These are phyloP conservation scores for Brassica juncea DNA, from an alignment of 345 rosid genomes.

Conservation along the genomic window DNA sequence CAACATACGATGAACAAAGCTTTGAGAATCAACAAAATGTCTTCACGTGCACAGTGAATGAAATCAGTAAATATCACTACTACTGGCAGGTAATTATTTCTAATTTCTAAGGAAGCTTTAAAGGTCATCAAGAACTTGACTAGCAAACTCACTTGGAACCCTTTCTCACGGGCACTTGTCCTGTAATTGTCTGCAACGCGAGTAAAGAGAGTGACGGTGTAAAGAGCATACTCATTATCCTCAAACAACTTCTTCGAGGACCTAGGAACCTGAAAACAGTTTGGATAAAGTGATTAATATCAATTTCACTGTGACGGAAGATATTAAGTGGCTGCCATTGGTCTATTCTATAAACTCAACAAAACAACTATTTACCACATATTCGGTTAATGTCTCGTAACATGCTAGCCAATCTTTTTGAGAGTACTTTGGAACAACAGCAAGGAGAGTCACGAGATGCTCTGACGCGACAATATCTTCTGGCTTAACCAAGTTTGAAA, in stretches of 20 bases:
- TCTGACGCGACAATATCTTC: slow-evolving; percentile 85
- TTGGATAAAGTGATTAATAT: neutral
- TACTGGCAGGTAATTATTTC: slow-evolving; percentile 1
- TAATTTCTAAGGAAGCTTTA: neutral
- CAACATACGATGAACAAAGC: neutral
- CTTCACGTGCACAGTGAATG: neutral
- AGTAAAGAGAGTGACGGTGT: slow-evolving; percentile 79
- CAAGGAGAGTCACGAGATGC: slow-evolving; percentile 83
- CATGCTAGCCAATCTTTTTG: slow-evolving; percentile 97
- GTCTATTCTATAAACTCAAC: slow-evolving; percentile 1
- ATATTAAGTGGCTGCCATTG: neutral
- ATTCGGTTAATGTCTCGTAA: slow-evolving; percentile 87
- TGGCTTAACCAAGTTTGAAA: slow-evolving; percentile 86
- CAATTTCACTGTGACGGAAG: neutral
- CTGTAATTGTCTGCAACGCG: slow-evolving; percentile 95
- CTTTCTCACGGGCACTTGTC: slow-evolving; percentile 76
- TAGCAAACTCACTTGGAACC: slow-evolving; percentile 78
- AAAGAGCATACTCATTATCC: slow-evolving; percentile 98
- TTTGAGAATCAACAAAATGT: slow-evolving; percentile 15
- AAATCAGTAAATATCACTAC: neutral
- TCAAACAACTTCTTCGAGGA: slow-evolving; percentile 89
- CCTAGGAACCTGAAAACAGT: slow-evolving; percentile 81
- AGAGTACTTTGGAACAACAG: slow-evolving; percentile 87
- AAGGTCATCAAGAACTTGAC: slow-evolving; percentile 10
- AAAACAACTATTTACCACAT: slow-evolving; percentile 64